These are phyloP conservation scores for Butyriboletus loyo DNA, from an alignment of 768 basidiomycete species.

Conservation along the genomic window DNA sequence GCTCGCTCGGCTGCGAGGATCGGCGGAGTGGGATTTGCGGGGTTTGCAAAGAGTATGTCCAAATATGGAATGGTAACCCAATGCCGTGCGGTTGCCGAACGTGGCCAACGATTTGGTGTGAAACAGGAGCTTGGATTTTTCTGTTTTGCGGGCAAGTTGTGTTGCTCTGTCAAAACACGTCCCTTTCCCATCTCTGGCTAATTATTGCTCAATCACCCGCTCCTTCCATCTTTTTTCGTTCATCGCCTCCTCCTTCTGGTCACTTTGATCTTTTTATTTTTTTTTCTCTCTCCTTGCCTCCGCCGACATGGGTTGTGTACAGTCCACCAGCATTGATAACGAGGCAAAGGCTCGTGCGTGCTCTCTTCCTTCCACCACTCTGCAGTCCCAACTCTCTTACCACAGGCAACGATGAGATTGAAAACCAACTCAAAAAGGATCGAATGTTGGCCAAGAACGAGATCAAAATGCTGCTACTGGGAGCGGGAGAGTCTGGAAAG, in stretches of 20 bases:
- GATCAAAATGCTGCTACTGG: constrained; percentile 93
- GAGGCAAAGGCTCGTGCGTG: constrained; percentile 81
- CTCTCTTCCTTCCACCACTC: not conserved
- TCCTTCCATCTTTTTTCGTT: constrained; percentile 20
- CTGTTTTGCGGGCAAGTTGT: constrained; percentile 1
- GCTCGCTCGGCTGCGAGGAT: too few relatives aligned
- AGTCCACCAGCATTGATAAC: constrained; percentile 67
- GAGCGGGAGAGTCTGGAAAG: constrained; percentile 97
- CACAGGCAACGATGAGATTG: constrained; percentile 88
- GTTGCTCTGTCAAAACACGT: not conserved
- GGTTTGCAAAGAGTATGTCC: constrained; percentile 14
- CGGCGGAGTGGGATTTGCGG: constrained; percentile 8
- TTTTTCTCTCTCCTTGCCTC: not conserved
- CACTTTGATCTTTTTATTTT: constrained; percentile 1
- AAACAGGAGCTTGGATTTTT: constrained; percentile 12
- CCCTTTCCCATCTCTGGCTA: constrained; percentile 21
- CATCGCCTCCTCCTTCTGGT: constrained; percentile 3
- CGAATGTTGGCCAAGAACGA: constrained; percentile 88
- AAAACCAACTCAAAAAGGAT: constrained; percentile 88
- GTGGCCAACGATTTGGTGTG: constrained; percentile 12
- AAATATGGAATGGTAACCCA: constrained; percentile 5
- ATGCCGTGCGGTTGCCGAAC: constrained; percentile 21
- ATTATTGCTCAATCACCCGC: constrained; percentile 24
- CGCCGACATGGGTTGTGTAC: constrained; percentile 66
- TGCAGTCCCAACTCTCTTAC: not conserved